phyloP scores from a whole-genome alignment of 345 rosid species.

The Bretschneidera sinensis region DNA sequence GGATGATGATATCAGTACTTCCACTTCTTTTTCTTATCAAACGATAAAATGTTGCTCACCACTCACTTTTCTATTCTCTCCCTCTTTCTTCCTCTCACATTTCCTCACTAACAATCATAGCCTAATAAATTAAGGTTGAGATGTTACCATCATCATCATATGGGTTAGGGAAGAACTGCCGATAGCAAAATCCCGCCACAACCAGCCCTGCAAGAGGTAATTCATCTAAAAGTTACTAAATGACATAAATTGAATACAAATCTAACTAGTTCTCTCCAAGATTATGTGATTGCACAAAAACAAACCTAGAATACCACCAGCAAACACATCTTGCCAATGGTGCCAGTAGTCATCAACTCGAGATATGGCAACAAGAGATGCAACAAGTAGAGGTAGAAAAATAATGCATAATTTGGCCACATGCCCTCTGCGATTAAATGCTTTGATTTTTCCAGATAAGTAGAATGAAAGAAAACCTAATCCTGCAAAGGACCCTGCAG shows the following conservation, averaged over 20 bases:
- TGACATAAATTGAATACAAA: neutral
- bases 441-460: conserved; percentile 68
- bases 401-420: conserved; percentile 70
- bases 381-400: conserved; percentile 54
- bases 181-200: conserved; percentile 53
- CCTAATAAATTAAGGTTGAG: too few relatives aligned
- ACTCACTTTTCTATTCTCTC: too few relatives aligned
- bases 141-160: conserved; percentile 42
- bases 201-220: conserved; percentile 34
- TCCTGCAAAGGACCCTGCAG: conserved; percentile 85
- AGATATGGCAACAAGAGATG: conserved; percentile 73
- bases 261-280: too few relatives aligned
- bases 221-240: neutral
- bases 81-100: too few relatives aligned
- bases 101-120: too few relatives aligned
- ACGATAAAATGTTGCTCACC: too few relatives aligned
- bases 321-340: conserved; percentile 85
- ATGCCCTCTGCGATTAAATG: conserved; percentile 68
- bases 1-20: too few relatives aligned
- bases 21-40: too few relatives aligned
- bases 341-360: conserved; percentile 90
- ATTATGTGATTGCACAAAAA: neutral
- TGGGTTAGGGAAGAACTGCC: conserved; percentile 63
- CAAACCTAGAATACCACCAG: conserved; percentile 66
- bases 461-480: conserved; percentile 67